phyloP scores from a whole-genome alignment of 2,329 filamentous ascomycete species.

The Colletotrichum tropicicola region DNA sequence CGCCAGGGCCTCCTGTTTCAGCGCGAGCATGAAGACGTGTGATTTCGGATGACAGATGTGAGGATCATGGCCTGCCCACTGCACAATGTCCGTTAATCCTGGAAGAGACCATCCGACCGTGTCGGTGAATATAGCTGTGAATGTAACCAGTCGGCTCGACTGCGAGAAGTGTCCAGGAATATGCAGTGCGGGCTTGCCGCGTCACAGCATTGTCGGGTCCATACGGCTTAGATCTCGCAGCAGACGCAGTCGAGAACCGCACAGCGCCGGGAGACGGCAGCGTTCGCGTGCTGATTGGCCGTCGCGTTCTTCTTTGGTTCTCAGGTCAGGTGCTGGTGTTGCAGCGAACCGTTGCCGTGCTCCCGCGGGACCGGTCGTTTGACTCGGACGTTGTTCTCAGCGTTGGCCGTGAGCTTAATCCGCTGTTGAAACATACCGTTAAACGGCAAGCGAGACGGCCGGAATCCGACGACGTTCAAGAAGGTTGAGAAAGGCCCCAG shows the following conservation, averaged over 20 bases:
- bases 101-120: not conserved
- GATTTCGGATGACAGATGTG: not conserved
- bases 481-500: not conserved
- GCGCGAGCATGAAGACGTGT: not conserved
- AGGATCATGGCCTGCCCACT: not conserved
- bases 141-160: not conserved
- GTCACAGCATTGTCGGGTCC: conserved; percentile 4
- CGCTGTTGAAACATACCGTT: not conserved
- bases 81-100: not conserved
- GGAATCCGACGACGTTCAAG: not conserved
- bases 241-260: not conserved
- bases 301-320: not conserved
- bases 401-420: not conserved
- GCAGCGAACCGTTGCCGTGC: conserved; percentile 12
- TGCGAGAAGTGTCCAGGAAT: not conserved
- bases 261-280: not conserved
- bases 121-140: not conserved
- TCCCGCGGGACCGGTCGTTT: not conserved
- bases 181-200: not conserved
- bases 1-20: not conserved
- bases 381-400: conserved; percentile 1
- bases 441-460: not conserved
- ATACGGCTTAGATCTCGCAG: conserved; percentile 18
- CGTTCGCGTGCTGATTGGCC: conserved; percentile 4
- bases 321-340: not conserved